phyloP scores from a whole-genome alignment of 2,329 filamentous ascomycete genomes.

The Sporothrix globosa region DNA sequence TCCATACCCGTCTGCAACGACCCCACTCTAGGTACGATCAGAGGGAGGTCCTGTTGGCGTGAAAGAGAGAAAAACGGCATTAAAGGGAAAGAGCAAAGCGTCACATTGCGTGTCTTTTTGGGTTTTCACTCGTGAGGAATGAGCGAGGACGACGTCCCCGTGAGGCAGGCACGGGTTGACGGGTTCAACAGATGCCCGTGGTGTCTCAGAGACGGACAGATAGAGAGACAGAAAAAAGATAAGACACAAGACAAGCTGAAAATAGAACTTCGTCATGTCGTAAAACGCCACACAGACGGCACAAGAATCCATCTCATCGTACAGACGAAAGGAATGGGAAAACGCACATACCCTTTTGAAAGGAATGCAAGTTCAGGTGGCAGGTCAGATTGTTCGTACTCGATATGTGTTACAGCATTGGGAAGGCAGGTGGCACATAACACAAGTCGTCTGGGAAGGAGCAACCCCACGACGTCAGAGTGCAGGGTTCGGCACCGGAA shows the following conservation, averaged over 20 bases:
- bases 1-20: conserved; percentile 9
- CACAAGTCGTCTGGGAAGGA: background rate
- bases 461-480: background rate
- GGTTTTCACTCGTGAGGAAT: background rate
- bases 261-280: background rate
- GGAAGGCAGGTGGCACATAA: conserved; percentile 3
- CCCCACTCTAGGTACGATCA: background rate
- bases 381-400: background rate
- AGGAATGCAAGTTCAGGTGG: conserved; percentile 19
- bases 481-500: conserved; percentile 23
- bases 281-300: background rate
- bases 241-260: conserved; percentile 7
- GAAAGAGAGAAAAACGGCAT: too few species aligned
- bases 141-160: background rate
- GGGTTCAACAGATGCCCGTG: conserved; percentile 3
- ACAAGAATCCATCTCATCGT: background rate
- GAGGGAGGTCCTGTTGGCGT: background rate
- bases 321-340: conserved; percentile 17
- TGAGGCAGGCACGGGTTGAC: background rate
- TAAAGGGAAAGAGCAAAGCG: background rate
- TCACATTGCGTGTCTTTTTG: too few species aligned
- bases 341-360: background rate
- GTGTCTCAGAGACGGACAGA: conserved; percentile 7
- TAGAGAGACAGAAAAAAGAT: background rate
- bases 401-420: too few species aligned